Conservation (phyloP, 2,329 filamentous ascomycete genomes). For the Seiridium cupressi region DNA sequence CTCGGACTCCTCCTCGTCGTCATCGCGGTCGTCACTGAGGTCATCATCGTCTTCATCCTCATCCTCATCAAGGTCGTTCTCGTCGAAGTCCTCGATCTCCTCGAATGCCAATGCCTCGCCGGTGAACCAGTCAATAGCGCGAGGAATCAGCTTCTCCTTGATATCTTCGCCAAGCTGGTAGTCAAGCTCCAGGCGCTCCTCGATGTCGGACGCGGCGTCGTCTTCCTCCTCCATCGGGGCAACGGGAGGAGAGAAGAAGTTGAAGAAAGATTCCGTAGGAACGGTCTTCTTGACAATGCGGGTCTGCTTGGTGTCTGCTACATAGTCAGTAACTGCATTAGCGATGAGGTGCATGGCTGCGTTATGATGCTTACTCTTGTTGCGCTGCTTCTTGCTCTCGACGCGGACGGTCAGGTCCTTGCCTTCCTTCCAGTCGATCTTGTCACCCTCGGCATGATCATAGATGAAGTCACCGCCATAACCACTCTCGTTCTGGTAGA, state of each 20-base stretch:
- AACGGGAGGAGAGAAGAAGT: constrained; percentile 97
- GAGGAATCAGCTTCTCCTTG: constrained; percentile 99
- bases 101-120: constrained; percentile 96
- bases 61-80: constrained; percentile 82
- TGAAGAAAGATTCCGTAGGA: constrained; percentile 97
- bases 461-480: constrained; percentile 99
- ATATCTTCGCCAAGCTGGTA: constrained; percentile 99
- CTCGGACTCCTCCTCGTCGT: constrained; percentile 81
- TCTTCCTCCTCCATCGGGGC: constrained; percentile 70
- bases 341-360: no score
- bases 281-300: constrained; percentile 99
- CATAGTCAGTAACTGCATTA: constrained; percentile 10
- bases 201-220: constrained; percentile 80
- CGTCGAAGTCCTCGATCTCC: constrained; percentile 81
- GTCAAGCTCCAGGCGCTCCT: constrained; percentile 96
- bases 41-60: constrained; percentile 88
- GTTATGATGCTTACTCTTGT: constrained; percentile 75
- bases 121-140: constrained; percentile 99
- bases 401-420: constrained; percentile 92
- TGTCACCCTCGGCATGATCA: constrained; percentile 96
- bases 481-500: constrained; percentile 97
- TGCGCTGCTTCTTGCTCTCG: constrained; percentile 99
- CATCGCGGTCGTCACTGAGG: constrained; percentile 69
- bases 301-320: constrained; percentile 93
- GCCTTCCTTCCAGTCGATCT: constrained; percentile 93